Evolutionary conservation across 2,329 filamentous ascomycete genomes (phyloP), one percentile per base, ranked within the genome.

Genomic region (Fusarium robinianum): DNA sequence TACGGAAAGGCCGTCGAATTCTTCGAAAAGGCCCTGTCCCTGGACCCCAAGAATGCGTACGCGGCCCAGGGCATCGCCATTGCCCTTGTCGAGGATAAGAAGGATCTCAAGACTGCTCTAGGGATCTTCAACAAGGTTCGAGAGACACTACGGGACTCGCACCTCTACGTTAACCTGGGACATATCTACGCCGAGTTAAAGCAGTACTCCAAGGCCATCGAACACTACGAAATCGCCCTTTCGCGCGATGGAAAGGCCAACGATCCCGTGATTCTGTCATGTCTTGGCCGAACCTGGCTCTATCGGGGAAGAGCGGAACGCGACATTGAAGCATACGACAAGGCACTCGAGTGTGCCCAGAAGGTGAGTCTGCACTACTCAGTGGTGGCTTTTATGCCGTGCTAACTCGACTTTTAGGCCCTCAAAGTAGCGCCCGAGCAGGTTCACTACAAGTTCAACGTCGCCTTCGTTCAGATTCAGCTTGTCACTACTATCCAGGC

Each of bases 1-100:
- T 99, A 97, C 65, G 83, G 85, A 64, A 90, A 92, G 57, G 91
- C 94, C 0, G 91, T 97, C 8, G 95, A 99, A 65, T 99, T 99
- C 70, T 99, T 96, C 60, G 94, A 97, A 66, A 99, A 99, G 72
- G 92, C 92, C 5, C 75, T 99, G 15, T 90, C 95, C 52, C 75
- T 99, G n/a, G 94, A 99, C 62, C 84, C 90, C 1, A 90, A 87
- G 72, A 99, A 97, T 58, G 92, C 94, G 0, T 96, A 95, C 66
- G 95, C 95, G 6, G 94, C 94, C 2, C 94, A 99, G 65, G 94
- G 95, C 49, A 84, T 99, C 54, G 94, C 89, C 10, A 97, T 99
- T 63, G 91, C 92, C 7, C 76, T 99, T 18, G 85, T 94, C 1
- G 94, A 99, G 66, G 92, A 97, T 66, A 94, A 87, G 73, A 96